Conservation (phyloP, 345 rosid genomes). For the Syzygium grande region DNA sequence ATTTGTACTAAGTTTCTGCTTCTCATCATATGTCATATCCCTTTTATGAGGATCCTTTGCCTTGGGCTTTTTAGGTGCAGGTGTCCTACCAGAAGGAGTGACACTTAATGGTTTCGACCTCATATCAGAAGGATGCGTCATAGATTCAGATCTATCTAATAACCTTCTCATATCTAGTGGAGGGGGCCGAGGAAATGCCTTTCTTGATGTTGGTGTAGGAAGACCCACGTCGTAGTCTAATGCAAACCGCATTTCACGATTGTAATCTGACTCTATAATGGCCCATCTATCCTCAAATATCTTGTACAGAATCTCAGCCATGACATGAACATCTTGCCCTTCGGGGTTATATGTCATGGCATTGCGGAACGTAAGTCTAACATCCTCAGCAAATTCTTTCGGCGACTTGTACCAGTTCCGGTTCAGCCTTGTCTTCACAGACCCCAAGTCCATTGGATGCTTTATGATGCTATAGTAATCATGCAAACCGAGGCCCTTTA, state of each 20-base stretch:
- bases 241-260: conserved; percentile 55
- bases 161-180: conserved; percentile 76
- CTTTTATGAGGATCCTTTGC: conserved; percentile 93
- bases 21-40: conserved; percentile 97
- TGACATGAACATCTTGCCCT: conserved; percentile 95
- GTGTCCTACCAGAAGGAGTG: conserved; percentile 80
- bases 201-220: conserved; percentile 53
- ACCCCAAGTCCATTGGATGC: conserved; percentile 97
- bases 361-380: conserved; percentile 91
- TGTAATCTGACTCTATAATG: conserved; percentile 68
- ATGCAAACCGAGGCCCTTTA: conserved; percentile 60
- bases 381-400: conserved; percentile 93
- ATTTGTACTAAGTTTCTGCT: conserved; percentile 89
- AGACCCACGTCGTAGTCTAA: conserved; percentile 45
- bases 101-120: conserved; percentile 43
- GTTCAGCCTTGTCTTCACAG: conserved; percentile 59
- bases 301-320: conserved; percentile 67
- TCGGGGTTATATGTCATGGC: conserved; percentile 92
- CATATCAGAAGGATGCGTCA: conserved; percentile 34
- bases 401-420: conserved; percentile 87
- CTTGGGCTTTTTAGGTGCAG: conserved; percentile 90
- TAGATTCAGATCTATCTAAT: conserved; percentile 68
- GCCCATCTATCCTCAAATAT: conserved; percentile 91
- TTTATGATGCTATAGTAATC: conserved; percentile 75
- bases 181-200: conserved; percentile 50